Base-by-base conservation (phyloP, 179 eudicot genomes). In the Actinidia arguta region DNA sequence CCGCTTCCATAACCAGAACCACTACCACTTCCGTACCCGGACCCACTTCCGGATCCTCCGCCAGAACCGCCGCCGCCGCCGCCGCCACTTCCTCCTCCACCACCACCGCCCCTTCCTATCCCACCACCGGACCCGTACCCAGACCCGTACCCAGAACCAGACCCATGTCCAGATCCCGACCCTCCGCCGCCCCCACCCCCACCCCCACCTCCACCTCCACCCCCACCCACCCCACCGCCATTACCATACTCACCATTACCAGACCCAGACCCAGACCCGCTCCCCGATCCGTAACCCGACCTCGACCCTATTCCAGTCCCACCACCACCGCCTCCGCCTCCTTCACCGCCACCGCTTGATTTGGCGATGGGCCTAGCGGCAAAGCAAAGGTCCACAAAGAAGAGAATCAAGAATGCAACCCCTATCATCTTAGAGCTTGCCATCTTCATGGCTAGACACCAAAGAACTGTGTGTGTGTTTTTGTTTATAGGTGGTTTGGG, bases 321-420 rank as follows among this genome's bases (percentile, higher is more conserved):
- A 0, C n/a, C 76, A 0, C 42, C 73, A 6, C 73, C 78, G 17
- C 88, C 71, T 20, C 82, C 47, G n/a, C 77, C 86, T 17, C 48
- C 79, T 55, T 56, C 31, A 31, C 36, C 36, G 36, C 36, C 76
- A 12, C 9, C 64, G 10, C 17, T 12, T 42, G 9, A 58, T 71
- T 67, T 67, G 8, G 69, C 36, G 36, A 31, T 10, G 0, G 58
- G 31, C 27, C 86, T 74, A 68, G 83, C 86, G 4, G 86, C 86
- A 67, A 83, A 74, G 62, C 74, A 79, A 42, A 83, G 46, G 31
- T 83, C 86, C 82, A 74, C 70, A 58, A 80, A 67, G 73, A 83
- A 76, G 67, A 83, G 22, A 56, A 67, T 76, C 83, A 83, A 80
- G 62, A 83, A 74, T 54, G 86, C 86, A 67, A 25, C 10, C 24